Conservation (phyloP, 2,329 filamentous ascomycete genomes). For the Rhexocercosporidium sp. region DNA sequence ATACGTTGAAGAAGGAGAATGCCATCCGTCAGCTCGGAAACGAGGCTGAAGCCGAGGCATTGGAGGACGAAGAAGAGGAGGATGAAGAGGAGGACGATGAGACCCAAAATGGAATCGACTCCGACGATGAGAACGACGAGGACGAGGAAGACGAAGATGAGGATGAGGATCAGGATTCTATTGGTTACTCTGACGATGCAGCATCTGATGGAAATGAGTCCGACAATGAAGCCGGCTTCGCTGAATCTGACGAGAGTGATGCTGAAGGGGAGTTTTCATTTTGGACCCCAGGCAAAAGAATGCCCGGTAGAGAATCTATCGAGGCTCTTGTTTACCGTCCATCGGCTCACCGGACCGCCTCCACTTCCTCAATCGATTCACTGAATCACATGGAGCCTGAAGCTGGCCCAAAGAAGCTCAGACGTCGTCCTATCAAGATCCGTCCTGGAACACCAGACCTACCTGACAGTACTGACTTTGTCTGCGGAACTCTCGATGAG, state of each 20-base stretch:
- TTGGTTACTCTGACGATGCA: constrained; percentile 71
- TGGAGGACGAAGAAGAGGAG: constrained; percentile 71
- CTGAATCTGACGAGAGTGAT: constrained; percentile 71
- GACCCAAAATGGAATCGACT: constrained; percentile 52
- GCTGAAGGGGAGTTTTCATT: constrained; percentile 68
- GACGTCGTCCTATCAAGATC: constrained; percentile 55
- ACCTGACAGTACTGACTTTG: constrained; percentile 97
- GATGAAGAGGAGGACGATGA: constrained; percentile 48
- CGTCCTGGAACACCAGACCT: constrained; percentile 78
- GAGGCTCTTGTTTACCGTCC: constrained; percentile 36
- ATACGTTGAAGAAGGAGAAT: constrained; percentile 89
- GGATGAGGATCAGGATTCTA: constrained; percentile 52
- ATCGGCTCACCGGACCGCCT: constrained; percentile 49
- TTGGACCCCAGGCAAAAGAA: constrained; percentile 56
- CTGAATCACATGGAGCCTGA: constrained; percentile 39
- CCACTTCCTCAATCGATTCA: constrained; percentile 66
- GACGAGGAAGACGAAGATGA: constrained; percentile 70
- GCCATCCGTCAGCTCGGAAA: constrained; percentile 83
- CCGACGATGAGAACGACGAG: constrained; percentile 65
- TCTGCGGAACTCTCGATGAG: constrained; percentile 97
- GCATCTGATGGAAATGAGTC: constrained; percentile 70
- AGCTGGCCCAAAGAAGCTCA: constrained; percentile 25
- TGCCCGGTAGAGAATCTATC: constrained; percentile 35
- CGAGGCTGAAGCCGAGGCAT: constrained; percentile 89
- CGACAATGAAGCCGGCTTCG: constrained; percentile 71